These are phyloP conservation scores for Diutina siamensis DNA, from an alignment of 1,139 yeast species.

Conservation along the genomic window DNA sequence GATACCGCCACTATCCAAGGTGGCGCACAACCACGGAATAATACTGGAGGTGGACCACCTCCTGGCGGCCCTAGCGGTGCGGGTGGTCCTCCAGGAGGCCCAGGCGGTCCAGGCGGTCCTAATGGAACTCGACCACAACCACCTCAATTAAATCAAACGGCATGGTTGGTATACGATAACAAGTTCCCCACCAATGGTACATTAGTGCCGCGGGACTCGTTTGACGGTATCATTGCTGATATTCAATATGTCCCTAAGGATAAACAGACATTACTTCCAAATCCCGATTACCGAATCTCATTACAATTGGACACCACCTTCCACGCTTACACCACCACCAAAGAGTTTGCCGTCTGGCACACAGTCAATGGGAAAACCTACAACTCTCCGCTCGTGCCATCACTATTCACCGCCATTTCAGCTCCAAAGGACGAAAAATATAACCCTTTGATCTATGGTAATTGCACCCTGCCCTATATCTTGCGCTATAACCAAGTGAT, in stretches of 20 bases:
- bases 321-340: neutral
- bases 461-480: neutral
- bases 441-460: neutral
- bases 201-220: neutral
- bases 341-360: neutral
- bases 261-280: neutral
- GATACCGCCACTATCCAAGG: neutral
- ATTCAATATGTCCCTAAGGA: neutral
- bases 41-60: neutral
- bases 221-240: neutral
- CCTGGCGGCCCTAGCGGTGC: neutral
- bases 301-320: neutral
- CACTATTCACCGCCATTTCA: neutral
- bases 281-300: neutral
- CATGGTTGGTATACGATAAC: neutral
- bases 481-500: neutral
- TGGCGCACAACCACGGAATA: neutral
- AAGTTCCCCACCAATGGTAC: neutral
- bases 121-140: neutral
- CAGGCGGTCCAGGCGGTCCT: neutral
- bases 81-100: neutral
- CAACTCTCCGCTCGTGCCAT: neutral
- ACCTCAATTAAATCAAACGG: neutral
- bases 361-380: neutral
- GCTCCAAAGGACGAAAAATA: neutral